phyloP scores from a whole-genome alignment of 192 early-diverging fungal species.

The Gryganskiella cystojenkinii region DNA sequence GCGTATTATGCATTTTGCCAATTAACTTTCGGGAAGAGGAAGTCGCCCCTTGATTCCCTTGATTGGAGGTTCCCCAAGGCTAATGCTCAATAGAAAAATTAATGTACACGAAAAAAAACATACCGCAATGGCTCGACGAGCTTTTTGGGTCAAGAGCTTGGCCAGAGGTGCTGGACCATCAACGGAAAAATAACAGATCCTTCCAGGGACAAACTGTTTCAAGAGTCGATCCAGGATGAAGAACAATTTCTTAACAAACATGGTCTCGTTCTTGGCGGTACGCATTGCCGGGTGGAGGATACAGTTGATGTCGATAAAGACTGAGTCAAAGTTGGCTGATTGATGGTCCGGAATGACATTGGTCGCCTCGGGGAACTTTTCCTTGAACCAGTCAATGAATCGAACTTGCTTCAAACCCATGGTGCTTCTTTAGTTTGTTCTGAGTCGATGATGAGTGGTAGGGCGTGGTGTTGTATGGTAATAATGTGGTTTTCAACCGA shows the following conservation, averaged over 20 bases:
- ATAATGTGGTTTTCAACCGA: no score
- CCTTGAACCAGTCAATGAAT: slow-evolving; percentile 51
- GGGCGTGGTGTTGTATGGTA: no score
- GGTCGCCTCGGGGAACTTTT: slow-evolving; percentile 21
- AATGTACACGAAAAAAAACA: no score
- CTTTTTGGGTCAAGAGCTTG: slow-evolving; percentile 43
- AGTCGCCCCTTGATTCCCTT: neutral
- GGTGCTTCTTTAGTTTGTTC: no score
- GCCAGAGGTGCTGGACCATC: slow-evolving; percentile 51
- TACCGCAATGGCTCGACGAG: slow-evolving; percentile 35
- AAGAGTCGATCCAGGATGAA: slow-evolving; percentile 34
- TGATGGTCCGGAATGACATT: slow-evolving; percentile 6
- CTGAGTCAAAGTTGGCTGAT: slow-evolving; percentile 44
- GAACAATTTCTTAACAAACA: slow-evolving; percentile 47
- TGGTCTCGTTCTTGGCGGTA: slow-evolving; percentile 33
- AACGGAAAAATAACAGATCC: slow-evolving; percentile 50
- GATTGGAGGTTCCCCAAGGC: neutral
- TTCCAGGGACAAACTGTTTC: slow-evolving; percentile 28
- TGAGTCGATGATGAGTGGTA: no score
- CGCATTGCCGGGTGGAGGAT: slow-evolving; percentile 46
- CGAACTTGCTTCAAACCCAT: slow-evolving; percentile 56
- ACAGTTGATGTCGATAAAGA: slow-evolving; percentile 52
- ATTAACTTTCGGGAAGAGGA: neutral
- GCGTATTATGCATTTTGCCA: no score
- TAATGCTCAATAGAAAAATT: neutral